Percentiles rank a stretch among this genome's conserved stretches.
These are phyloP conservation scores for Kuraishia hungarica DNA, from an alignment of 805 yeast genomes.

Conservation along the genomic window DNA sequence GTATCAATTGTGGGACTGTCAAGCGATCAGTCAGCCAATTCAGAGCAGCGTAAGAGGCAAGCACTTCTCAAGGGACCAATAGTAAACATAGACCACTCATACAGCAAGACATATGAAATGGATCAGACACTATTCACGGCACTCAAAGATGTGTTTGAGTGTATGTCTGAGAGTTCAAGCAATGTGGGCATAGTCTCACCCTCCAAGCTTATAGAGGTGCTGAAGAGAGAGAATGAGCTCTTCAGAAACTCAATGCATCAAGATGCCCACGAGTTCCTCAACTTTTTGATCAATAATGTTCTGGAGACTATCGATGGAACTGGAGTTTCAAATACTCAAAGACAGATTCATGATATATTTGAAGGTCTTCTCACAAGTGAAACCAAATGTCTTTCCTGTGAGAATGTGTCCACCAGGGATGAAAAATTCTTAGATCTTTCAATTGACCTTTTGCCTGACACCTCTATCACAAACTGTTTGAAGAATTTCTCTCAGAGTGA, in stretches of 20 bases:
- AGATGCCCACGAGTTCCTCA: slow-evolving; percentile 95
- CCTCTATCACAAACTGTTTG: slow-evolving; percentile 68
- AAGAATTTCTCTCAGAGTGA: slow-evolving; percentile 82
- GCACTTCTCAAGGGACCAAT: slow-evolving; percentile 81
- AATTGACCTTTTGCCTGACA: slow-evolving; percentile 70
- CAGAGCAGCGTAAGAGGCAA: slow-evolving; percentile 69
- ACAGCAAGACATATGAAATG: slow-evolving; percentile 41
- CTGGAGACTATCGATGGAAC: slow-evolving; percentile 41
- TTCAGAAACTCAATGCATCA: slow-evolving; percentile 94
- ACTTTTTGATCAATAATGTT: slow-evolving; percentile 66
- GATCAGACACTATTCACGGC: slow-evolving; percentile 49
- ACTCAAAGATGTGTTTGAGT: slow-evolving; percentile 78
- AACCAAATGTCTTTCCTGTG: slow-evolving; percentile 86
- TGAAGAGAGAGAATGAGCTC: slow-evolving; percentile 75
- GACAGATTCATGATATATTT: slow-evolving; percentile 47
- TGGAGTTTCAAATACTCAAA: slow-evolving; percentile 3
- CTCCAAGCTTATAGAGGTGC: slow-evolving; percentile 55
- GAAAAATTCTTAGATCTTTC: slow-evolving; percentile 85
- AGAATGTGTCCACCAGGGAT: slow-evolving; percentile 68
- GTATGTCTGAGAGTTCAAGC: slow-evolving; percentile 63
- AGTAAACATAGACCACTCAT: slow-evolving; percentile 66
- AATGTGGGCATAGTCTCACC: slow-evolving; percentile 85
- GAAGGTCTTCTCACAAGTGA: slow-evolving; percentile 83
- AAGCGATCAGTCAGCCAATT: slow-evolving; percentile 32
- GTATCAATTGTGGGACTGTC: slow-evolving; percentile 37